Evolutionary conservation across 2,329 filamentous ascomycete genomes (phyloP), one percentile per base, ranked within the genome.

Genomic region (Torrubiellomyces zombiae): DNA sequence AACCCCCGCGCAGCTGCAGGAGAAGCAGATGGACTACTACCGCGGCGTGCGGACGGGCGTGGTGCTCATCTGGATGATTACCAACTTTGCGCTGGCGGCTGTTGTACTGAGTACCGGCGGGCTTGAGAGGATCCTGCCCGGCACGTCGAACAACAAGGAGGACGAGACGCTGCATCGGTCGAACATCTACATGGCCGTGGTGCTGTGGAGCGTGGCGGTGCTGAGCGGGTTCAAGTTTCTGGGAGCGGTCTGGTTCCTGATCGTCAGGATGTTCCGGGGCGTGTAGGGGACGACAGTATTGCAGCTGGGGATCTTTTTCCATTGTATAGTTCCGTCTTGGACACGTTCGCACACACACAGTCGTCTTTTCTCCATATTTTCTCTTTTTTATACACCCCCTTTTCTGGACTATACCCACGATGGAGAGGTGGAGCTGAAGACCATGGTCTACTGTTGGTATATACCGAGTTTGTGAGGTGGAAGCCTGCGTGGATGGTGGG

Each of bases 1-100:
- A 0, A 62, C 60, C 1, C 47, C 64, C 1, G 46, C 56, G 0
- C 60, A 69, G 37, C 54, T 66, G 21, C 63, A 71, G 18, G 85
- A 94, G 46, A 81, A 78, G 44, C 86, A 98, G 50, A 82, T 94
- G 59, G 89, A 98, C 49, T 98, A 95, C 55, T 98, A 98, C 65
- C 83, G 85, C 42, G 89, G 85, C 36, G 93, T 98, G 48, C 72
- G 89, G 33, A 91, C 80, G 12, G 71, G 81, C 15, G 85, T 94
- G 37, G 89, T 98, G 16, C 59, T 95, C 25, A 72, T 78, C 36
- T 98, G 89, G 89, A 93, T 98, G 65, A 81, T 95, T 41, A 83
- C 75, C 44, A 98, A 98, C 51, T 79, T 98, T 48, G 83, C 71
- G 1, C 69, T 98, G 5, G 73, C 71, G 1, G 86, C 86, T 1